phyloP scores from a whole-genome alignment of 228 moss, liverwort and hornwort species.

The Sphagnum fallax region DNA sequence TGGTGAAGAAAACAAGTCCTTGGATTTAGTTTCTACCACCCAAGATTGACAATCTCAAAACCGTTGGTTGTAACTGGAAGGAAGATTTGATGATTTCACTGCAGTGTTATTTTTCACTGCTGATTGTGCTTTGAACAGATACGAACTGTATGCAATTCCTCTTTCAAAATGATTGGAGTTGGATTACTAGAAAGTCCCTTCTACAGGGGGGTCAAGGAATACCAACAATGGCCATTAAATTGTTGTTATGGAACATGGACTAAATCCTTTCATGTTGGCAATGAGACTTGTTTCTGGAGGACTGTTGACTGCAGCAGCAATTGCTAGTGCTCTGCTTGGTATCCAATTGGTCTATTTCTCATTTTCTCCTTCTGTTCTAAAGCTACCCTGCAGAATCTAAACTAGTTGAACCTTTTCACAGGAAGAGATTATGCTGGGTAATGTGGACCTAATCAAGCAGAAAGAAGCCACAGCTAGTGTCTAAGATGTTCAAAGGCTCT shows the following conservation, averaged over 20 bases:
- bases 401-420: background rate
- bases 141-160: background rate
- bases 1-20: too few species aligned
- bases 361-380: background rate
- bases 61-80: background rate
- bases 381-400: background rate
- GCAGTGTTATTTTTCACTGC: too few species aligned
- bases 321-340: slow-evolving; percentile 19
- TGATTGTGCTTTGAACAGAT: background rate
- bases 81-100: background rate
- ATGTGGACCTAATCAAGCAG: background rate
- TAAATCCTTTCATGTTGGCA: slow-evolving; percentile 38
- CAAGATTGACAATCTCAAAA: background rate
- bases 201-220: background rate
- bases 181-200: background rate
- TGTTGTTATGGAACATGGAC: slow-evolving; percentile 22
- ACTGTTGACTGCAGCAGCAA: slow-evolving; percentile 20
- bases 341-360: slow-evolving; percentile 27
- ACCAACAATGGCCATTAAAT: background rate
- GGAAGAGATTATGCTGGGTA: background rate
- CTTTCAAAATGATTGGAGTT: background rate
- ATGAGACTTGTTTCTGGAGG: slow-evolving; percentile 33
- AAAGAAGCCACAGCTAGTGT: background rate
- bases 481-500: background rate
- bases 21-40: too few species aligned